Evolutionary conservation across 1,284 basidiomycete genomes (phyloP).

Genomic region (Pseudozyma thailandica): DNA sequence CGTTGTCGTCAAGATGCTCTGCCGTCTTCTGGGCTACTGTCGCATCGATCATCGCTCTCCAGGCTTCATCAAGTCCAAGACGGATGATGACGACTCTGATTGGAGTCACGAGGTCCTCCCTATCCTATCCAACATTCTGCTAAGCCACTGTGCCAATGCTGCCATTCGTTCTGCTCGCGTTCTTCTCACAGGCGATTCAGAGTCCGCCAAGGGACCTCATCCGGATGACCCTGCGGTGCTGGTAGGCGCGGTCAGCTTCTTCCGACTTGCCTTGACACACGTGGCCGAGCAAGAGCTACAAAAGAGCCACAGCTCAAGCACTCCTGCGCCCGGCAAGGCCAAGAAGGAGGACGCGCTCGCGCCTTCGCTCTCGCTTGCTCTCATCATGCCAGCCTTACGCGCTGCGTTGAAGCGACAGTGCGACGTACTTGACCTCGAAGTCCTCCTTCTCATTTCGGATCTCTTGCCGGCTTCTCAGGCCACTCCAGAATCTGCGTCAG

Average conservation of each 20-base stretch:
- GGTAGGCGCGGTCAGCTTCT: constrained; percentile 61
- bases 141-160: constrained; percentile 64
- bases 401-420: constrained; percentile 58
- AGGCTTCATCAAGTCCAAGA: constrained; percentile 28
- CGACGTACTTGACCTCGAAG: constrained; percentile 59
- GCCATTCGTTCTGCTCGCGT: constrained; percentile 53
- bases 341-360: constrained; percentile 54
- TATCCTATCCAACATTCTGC: constrained; percentile 58
- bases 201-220: neutral
- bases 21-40: constrained; percentile 58
- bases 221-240: constrained; percentile 56
- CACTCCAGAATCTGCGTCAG: constrained; percentile 5
- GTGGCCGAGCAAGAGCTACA: constrained; percentile 49
- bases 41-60: constrained; percentile 32
- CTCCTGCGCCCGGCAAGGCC: constrained; percentile 10
- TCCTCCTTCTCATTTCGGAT: constrained; percentile 58
- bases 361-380: constrained; percentile 52
- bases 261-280: constrained; percentile 53
- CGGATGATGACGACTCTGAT: constrained; percentile 24
- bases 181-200: constrained; percentile 29
- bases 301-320: constrained; percentile 18
- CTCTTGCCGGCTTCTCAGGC: constrained; percentile 39
- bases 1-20: constrained; percentile 53
- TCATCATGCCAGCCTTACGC: constrained; percentile 58
- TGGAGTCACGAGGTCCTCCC: constrained; percentile 46